Percentiles rank a stretch among this genome's conserved stretches.
These are phyloP conservation scores for Theobroma cacao DNA, from an alignment of 345 rosid genomes.

Conservation along the genomic window DNA sequence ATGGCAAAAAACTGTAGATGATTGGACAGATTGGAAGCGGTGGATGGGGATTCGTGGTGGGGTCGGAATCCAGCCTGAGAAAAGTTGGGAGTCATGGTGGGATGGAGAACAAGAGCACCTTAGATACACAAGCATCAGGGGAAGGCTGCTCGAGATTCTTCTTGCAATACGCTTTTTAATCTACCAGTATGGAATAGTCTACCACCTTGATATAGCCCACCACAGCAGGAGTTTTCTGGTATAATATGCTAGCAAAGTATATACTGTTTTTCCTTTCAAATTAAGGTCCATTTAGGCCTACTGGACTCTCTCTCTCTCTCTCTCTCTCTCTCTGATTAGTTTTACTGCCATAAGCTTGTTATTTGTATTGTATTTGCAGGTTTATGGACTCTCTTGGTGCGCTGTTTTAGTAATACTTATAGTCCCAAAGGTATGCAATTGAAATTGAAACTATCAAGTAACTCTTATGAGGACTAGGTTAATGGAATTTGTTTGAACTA, in stretches of 20 bases:
- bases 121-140: constrained; percentile 44
- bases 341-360: not conserved
- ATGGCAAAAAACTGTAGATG: constrained; percentile 71
- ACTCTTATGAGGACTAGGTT: not conserved
- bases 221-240: constrained; percentile 47
- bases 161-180: constrained; percentile 55
- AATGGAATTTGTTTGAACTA: not conserved
- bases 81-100: constrained; percentile 85
- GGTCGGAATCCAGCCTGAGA: constrained; percentile 56
- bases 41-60: constrained; percentile 62
- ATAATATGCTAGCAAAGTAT: constrained; percentile 10
- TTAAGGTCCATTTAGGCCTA: not conserved
- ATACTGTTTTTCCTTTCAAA: not conserved
- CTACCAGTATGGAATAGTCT: constrained; percentile 63
- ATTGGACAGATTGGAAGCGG: constrained; percentile 72
- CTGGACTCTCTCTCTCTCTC: not conserved
- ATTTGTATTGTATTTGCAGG: constrained; percentile 4
- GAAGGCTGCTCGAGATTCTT: constrained; percentile 43
- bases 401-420: constrained; percentile 25
- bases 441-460: not conserved
- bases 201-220: constrained; percentile 45
- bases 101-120: constrained; percentile 61
- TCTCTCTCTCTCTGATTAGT: not conserved
- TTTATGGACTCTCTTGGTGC: constrained; percentile 38
- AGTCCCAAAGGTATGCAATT: constrained; percentile 32